Conservation (phyloP, 768 basidiomycete species). For the Pleurotus ostreatus region DNA sequence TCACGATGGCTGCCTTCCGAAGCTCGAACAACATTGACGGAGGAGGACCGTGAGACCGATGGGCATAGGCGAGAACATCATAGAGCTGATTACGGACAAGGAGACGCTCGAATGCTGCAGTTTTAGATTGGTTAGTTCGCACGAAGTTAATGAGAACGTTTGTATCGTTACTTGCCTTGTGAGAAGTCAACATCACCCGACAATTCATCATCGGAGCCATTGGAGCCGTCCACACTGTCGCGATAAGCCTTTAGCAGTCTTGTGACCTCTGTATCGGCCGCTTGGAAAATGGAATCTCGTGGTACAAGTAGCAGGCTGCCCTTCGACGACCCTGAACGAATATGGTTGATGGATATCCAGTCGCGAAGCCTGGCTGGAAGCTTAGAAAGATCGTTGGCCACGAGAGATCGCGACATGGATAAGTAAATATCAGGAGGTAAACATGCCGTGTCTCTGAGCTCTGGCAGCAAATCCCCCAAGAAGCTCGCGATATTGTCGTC, state of each 20-base stretch:
- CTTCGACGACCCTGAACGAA: slow-evolving; percentile 57
- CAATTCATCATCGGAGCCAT: slow-evolving; percentile 4
- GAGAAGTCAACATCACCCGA: background rate
- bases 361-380: slow-evolving; percentile 34
- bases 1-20: slow-evolving; percentile 56
- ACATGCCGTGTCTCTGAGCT: slow-evolving; percentile 57
- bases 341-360: slow-evolving; percentile 59
- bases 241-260: slow-evolving; percentile 42
- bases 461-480: slow-evolving; percentile 44
- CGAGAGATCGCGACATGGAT: slow-evolving; percentile 43
- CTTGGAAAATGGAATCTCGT: slow-evolving; percentile 53
- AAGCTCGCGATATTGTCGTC: slow-evolving; percentile 48
- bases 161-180: background rate
- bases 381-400: slow-evolving; percentile 34
- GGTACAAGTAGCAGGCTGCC: slow-evolving; percentile 56
- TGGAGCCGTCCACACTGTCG: slow-evolving; percentile 31
- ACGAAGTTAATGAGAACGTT: background rate
- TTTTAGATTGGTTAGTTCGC: background rate
- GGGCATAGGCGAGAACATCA: slow-evolving; percentile 64
- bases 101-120: slow-evolving; percentile 48
- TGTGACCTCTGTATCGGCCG: slow-evolving; percentile 47
- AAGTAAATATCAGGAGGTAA: slow-evolving; percentile 53
- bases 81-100: slow-evolving; percentile 68
- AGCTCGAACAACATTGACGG: slow-evolving; percentile 53
- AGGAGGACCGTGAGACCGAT: slow-evolving; percentile 53